Base-by-base conservation (phyloP, 331 rosid species). In the Quercus phellos region DNA sequence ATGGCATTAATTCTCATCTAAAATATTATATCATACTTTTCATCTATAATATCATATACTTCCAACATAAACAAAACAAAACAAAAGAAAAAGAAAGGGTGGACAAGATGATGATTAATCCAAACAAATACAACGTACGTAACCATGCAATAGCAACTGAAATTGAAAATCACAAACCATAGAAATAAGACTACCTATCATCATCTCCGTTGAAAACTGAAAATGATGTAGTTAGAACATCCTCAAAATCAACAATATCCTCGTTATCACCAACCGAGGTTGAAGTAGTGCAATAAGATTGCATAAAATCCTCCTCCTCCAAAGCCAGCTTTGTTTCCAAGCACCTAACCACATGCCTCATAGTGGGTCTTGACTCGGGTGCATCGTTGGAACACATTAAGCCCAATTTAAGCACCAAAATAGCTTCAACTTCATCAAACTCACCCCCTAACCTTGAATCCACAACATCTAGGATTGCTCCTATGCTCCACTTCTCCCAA, bases 401-500 rank as follows among this genome's bases (percentile, higher is more conserved):
- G 7, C 82, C 89, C 72, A 85, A 73, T 54, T 76, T 82, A 22
- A 85, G 77, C 58, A 76, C 82, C 75, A 85, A 55, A 43, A 3
- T 4, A 29, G 4, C 32, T 29, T 29, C 32, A 29, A 3, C 32
- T 29, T 29, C 32, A 29, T 29, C 32, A 29, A 29, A 29, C 32
- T 29, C 32, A 29, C 4, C 32, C 32, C 32, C 32, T 4, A 29
- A 29, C 59, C 68, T 79, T 0, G 69, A 73, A 50, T 85, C 89
- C 46, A 82, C 80, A 5, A 82, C 84, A 30, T 75, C 84, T 4
- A 82, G 63, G 27, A 73, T 53, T 2, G 72, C 51, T 26, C 84
- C 89, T 7, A 9, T 55, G 22, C 22, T 68, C 84, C 75, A 82
- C 75, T 61, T 79, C 3, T 79, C 80, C 89, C 89, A 85, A 8